Conservation (phyloP, 768 basidiomycete genomes). For the Amanita polypyramis region DNA sequence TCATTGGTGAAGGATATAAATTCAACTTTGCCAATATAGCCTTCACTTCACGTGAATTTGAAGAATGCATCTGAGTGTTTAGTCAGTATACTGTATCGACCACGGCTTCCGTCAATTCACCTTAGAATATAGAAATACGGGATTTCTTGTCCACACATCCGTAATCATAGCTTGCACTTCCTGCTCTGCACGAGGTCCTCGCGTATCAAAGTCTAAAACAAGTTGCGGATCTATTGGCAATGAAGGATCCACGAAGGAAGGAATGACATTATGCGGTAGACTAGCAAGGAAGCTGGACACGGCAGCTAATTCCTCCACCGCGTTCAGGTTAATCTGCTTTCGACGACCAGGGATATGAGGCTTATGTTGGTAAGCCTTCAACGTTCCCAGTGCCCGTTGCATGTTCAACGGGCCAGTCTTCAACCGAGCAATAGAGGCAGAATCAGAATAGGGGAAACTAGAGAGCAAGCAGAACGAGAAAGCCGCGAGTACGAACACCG, state of each 20-base stretch:
- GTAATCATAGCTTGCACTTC: constrained; percentile 50
- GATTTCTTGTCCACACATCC: constrained; percentile 64
- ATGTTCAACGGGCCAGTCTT: constrained; percentile 21
- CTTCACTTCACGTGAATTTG: constrained; percentile 59
- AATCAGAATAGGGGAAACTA: constrained; percentile 27
- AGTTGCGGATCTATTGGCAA: constrained; percentile 68
- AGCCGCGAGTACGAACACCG: constrained; percentile 38
- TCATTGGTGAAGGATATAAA: constrained; percentile 50
- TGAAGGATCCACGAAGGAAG: constrained; percentile 50
- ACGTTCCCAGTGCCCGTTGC: constrained; percentile 20
- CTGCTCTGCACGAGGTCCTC: constrained; percentile 44
- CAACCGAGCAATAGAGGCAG: constrained; percentile 22
- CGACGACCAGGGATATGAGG: constrained; percentile 7
- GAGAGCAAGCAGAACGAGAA: constrained; percentile 49
- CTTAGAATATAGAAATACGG: constrained; percentile 69
- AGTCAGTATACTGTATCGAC: not conserved
- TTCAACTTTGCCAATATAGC: constrained; percentile 41
- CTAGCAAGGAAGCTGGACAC: constrained; percentile 64
- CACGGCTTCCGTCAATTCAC: constrained; percentile 23
- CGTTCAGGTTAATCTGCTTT: constrained; percentile 36
- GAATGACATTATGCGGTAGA: constrained; percentile 67
- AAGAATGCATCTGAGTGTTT: constrained; percentile 45
- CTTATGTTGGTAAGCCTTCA: constrained; percentile 3
- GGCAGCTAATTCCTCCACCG: constrained; percentile 61
- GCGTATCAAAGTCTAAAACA: constrained; percentile 75